A percentile compares a stretch with the other conserved stretches of the same genome.
phyloP scores from a whole-genome alignment of 2,329 filamentous ascomycete genomes.

The Ustulina deusta region DNA sequence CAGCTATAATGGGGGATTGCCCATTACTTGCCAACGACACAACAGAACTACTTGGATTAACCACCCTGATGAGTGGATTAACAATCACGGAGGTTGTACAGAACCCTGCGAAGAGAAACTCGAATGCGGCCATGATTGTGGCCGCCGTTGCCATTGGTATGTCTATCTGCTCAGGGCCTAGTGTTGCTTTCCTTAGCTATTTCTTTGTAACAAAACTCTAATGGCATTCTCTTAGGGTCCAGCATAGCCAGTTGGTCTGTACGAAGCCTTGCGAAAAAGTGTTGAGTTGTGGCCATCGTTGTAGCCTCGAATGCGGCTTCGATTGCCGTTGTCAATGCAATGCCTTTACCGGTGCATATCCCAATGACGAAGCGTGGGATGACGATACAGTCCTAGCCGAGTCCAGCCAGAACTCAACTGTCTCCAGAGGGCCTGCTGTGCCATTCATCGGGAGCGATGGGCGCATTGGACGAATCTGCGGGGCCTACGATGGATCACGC shows the following conservation, averaged over 20 bases:
- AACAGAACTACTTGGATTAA: conserved; percentile 62
- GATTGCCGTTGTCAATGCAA: conserved; percentile 46
- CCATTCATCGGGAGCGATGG: conserved; percentile 30
- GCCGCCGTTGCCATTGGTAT: conserved; percentile 50
- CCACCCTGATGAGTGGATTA: conserved; percentile 65
- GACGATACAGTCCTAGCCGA: background rate
- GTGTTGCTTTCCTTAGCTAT: background rate
- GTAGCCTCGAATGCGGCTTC: conserved; percentile 45
- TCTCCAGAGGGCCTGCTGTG: conserved; percentile 16
- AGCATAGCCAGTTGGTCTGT: conserved; percentile 47
- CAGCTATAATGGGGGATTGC: conserved; percentile 59
- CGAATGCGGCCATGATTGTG: conserved; percentile 49
- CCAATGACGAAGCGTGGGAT: conserved; percentile 42
- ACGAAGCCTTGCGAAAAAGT: conserved; percentile 44
- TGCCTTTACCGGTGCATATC: conserved; percentile 46
- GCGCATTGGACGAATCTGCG: conserved; percentile 22
- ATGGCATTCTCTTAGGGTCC: conserved; percentile 40
- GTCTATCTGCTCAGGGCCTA: conserved; percentile 15
- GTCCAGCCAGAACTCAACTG: background rate
- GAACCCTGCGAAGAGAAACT: conserved; percentile 43
- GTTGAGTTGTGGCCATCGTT: conserved; percentile 47
- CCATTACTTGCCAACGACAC: conserved; percentile 74
- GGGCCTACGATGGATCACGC: conserved; percentile 3
- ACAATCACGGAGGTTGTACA: conserved; percentile 48
- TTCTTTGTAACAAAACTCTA: conserved; percentile 10